Base-by-base conservation (phyloP, 2,329 filamentous ascomycete genomes). In the Lachnellula subtilissima region DNA sequence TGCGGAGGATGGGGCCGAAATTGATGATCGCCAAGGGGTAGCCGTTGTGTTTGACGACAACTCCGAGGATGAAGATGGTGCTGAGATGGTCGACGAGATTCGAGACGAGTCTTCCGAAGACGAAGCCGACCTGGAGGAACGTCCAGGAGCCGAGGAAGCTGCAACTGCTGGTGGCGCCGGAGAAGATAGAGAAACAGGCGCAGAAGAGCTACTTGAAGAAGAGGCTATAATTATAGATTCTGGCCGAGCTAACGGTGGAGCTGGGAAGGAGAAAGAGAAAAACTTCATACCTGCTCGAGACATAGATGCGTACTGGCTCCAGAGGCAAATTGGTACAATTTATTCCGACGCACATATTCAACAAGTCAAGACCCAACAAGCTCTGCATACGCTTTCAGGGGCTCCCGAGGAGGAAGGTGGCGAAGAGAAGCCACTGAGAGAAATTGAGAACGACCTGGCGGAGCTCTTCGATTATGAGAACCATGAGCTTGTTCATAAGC, bases 401-500 rank as follows among this genome's bases (percentile, higher is more conserved):
- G 81, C 87, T 60, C 80, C 85, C 2, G 87, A 86, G 22, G 82
- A 85, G 65, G 87, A 89, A 50, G 87, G 88, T 54, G 91, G 88
- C 15, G 87, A 93, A 57, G 91, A 95, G 67, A 92, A 89, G 71
- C 82, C 89, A 14, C 78, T 97, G 32, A 86, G 93, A 66, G 93
- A 99, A 68, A 92, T 97, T 54, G 94, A 99, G 69, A 99, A 99
- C 72, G 94, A 99, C 61, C 79, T 99, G 56, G 97, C 97, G 89
- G 94, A 97, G 67, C 81, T 99, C 0, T 97, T 99, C 65, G 94
- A 99, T 67, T 99, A 96, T 67, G 93, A 97, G 67, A 89, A 97
- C 68, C 91, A 95, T 59, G 91, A 97, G 61, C 80, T 97, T 53
- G 94, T 97, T 25, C 87, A 90, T 61, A 93, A 91, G 72, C 81